Evolutionary conservation across 1,139 yeast genomes (phyloP).

Genomic region (Blastobotrys petasosporus): DNA sequence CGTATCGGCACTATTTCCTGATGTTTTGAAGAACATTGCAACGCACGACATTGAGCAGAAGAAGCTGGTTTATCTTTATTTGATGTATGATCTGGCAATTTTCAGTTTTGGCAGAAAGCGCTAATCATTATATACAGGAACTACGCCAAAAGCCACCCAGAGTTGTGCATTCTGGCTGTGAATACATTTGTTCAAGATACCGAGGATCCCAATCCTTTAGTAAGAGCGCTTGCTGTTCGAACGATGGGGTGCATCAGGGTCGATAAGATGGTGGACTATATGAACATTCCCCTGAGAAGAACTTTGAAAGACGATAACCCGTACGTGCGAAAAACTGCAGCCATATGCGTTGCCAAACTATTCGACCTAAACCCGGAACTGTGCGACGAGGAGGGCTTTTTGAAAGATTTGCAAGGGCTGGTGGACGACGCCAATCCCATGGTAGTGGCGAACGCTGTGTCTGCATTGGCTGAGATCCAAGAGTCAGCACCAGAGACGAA

Average conservation of each 20-base stretch:
- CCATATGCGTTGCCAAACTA: conserved; percentile 91
- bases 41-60: conserved; percentile 96
- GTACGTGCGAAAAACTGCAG: conserved; percentile 95
- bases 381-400: conserved; percentile 83
- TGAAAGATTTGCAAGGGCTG: conserved; percentile 61
- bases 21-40: conserved; percentile 91
- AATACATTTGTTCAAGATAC: conserved; percentile 93
- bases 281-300: conserved; percentile 81
- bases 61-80: conserved; percentile 86
- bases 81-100: conserved; percentile 45
- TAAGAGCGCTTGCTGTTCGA: conserved; percentile 91
- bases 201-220: conserved; percentile 94
- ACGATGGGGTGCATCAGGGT: conserved; percentile 99
- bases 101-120: conserved; percentile 1
- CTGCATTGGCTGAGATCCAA: conserved; percentile 76
- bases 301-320: conserved; percentile 92
- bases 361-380: conserved; percentile 78
- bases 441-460: conserved; percentile 87
- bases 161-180: conserved; percentile 90
- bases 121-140: conserved; percentile 36
- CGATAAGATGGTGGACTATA: conserved; percentile 88
- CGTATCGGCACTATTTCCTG: conserved; percentile 91
- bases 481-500: conserved; percentile 55
- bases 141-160: conserved; percentile 95
- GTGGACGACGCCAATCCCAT: conserved; percentile 88